Conservation (phyloP, 768 basidiomycete genomes). For the Pleurotus djamor region DNA sequence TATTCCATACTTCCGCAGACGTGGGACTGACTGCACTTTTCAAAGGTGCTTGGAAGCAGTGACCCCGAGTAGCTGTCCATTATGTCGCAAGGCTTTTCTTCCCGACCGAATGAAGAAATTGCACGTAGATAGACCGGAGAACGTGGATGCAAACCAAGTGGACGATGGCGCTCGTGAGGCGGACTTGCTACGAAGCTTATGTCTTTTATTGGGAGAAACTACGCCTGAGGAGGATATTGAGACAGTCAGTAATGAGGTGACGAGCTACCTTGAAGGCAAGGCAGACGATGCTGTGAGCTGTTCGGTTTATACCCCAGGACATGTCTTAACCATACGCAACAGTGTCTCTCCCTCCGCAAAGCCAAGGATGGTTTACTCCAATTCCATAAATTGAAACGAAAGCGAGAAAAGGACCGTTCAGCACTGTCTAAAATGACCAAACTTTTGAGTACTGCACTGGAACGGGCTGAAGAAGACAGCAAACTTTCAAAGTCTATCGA, state of each 20-base stretch:
- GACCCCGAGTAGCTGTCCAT: slow-evolving; percentile 54
- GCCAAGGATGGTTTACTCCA: slow-evolving; percentile 15
- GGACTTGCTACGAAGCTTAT: slow-evolving; percentile 34
- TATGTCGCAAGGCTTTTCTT: slow-evolving; percentile 62
- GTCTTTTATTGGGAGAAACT: slow-evolving; percentile 33
- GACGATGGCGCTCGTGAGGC: slow-evolving; percentile 28
- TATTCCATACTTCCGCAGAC: background rate
- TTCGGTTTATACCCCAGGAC: slow-evolving; percentile 17
- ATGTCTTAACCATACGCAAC: slow-evolving; percentile 7
- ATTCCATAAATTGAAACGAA: slow-evolving; percentile 7
- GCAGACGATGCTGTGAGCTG: slow-evolving; percentile 34
- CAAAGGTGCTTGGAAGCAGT: slow-evolving; percentile 54
- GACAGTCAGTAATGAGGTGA: slow-evolving; percentile 43
- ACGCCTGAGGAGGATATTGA: slow-evolving; percentile 29
- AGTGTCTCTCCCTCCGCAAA: slow-evolving; percentile 26
- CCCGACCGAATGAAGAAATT: slow-evolving; percentile 61
- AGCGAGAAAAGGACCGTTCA: slow-evolving; percentile 5
- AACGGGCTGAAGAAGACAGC: slow-evolving; percentile 6
- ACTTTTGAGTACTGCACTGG: background rate
- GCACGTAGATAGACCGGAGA: slow-evolving; percentile 53
- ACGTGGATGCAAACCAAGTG: slow-evolving; percentile 18
- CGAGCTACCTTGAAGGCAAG: slow-evolving; percentile 46
- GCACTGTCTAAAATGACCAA: background rate
- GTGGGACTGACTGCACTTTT: slow-evolving; percentile 4
- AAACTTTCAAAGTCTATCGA: slow-evolving; percentile 4